Conservation (phyloP, 495 filamentous ascomycete species). For the Penicillium canescens region DNA sequence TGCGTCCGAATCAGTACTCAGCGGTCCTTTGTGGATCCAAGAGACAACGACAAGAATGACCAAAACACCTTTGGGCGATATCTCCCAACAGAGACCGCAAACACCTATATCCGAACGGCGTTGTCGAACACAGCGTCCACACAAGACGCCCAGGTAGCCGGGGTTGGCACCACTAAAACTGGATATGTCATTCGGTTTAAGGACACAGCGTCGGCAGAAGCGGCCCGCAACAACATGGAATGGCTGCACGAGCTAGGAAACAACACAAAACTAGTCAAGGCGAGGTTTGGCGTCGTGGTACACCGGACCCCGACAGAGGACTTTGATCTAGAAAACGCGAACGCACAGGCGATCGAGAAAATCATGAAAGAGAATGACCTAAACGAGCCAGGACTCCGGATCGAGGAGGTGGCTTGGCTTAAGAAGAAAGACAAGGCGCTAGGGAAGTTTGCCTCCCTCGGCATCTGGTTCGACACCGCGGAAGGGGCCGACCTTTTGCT, state of each 20-base stretch:
- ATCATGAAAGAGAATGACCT: slow-evolving; percentile 27
- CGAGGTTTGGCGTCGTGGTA: slow-evolving; percentile 20
- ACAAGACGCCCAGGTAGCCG: slow-evolving; percentile 18
- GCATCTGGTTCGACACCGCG: slow-evolving; percentile 24
- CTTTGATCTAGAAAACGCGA: slow-evolving; percentile 15
- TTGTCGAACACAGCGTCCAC: slow-evolving; percentile 8
- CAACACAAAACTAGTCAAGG: slow-evolving; percentile 23
- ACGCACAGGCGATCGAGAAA: slow-evolving; percentile 16
- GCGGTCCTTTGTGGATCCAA: slow-evolving; percentile 18
- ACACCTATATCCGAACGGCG: slow-evolving; percentile 16
- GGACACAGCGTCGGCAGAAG: slow-evolving; percentile 16
- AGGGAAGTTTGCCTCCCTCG: slow-evolving; percentile 18
- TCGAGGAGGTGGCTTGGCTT: slow-evolving; percentile 26
- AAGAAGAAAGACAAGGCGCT: slow-evolving; percentile 22
- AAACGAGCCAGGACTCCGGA: slow-evolving; percentile 11
- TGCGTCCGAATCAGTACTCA: slow-evolving; percentile 17
- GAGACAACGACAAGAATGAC: slow-evolving; percentile 14
- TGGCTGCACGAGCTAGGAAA: slow-evolving; percentile 19
- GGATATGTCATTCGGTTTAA: slow-evolving; percentile 26
- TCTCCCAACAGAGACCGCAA: slow-evolving; percentile 15
- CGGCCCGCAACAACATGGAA: slow-evolving; percentile 7
- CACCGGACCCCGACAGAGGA: slow-evolving; percentile 25
- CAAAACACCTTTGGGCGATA: slow-evolving; percentile 19
- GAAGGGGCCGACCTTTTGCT: slow-evolving; percentile 25
- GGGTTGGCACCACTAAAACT: slow-evolving; percentile 20